These are phyloP conservation scores for Pythium sp. DNA, from an alignment of 352 stramenopile genomes.

Conservation along the genomic window DNA sequence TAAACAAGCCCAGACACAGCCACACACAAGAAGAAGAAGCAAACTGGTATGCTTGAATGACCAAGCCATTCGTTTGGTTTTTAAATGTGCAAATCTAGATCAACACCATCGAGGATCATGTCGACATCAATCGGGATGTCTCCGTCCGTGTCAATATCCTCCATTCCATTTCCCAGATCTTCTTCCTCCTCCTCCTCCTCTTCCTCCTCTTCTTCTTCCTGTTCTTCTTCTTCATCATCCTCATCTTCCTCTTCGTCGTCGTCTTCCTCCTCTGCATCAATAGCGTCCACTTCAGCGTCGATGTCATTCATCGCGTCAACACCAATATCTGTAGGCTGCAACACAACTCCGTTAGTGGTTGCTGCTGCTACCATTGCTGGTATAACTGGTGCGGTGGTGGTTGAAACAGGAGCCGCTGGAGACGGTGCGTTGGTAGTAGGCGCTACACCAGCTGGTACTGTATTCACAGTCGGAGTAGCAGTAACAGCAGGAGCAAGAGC, in stretches of 20 bases:
- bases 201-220: conserved; percentile 18
- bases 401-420: not conserved
- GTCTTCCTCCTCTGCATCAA: conserved; percentile 38
- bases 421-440: not conserved
- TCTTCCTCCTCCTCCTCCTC: conserved; percentile 31
- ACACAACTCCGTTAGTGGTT: not conserved
- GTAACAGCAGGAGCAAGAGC: not conserved
- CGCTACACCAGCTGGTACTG: not conserved
- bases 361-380: not conserved
- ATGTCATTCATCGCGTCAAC: not conserved
- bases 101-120: conserved; percentile 27
- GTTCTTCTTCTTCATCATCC: conserved; percentile 50
- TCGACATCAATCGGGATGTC: conserved; percentile 20
- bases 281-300: conserved; percentile 24
- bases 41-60: not conserved
- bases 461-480: not conserved
- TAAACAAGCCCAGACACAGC: no score
- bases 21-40: not conserved
- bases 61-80: not conserved
- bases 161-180: conserved; percentile 30
- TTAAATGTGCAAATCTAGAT: conserved; percentile 27
- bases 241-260: conserved; percentile 50
- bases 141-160: conserved; percentile 25
- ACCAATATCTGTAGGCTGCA: not conserved
- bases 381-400: not conserved